Evolutionary conservation across 495 filamentous ascomycete species (phyloP), one percentile per base, ranked within the genome.

Genomic region (Astrocystis sublimbata): DNA sequence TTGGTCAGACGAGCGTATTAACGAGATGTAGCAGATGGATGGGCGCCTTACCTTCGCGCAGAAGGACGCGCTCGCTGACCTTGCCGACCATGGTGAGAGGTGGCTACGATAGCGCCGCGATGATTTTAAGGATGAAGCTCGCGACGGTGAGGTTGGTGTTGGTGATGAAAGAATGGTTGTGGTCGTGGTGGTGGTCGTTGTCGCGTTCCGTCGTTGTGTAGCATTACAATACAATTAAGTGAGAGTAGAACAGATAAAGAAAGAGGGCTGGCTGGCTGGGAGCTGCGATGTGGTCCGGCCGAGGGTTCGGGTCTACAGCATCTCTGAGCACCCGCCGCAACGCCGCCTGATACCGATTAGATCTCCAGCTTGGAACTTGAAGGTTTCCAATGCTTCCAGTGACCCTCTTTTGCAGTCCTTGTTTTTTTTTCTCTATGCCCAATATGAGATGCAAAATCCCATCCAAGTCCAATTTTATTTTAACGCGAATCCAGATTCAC

Each of bases 1-100:
- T 6, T 30, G 10, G 21, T 35, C 9, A 43, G 26, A 46, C 6
- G 24, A 19, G 21, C 9, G 24, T 13, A 35, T 13, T 6, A 12
- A 31, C 6, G 35, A 46, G 24, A 12, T 9, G 36, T 15, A 49
- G 19, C n/a, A n/a, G 15, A 30, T n/a, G 26, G 5, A n/a, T 49
- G 13, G 2, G 3, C 24, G 26, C 65, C 73, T 50, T 60, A 82
- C 79, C 79, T 75, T 82, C 79, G 69, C 79, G 65, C 4, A 76
- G 71, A 68, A 82, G 79, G 62, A 82, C 79, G 65, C 78, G 78
- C 69, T 82, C 79, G 73, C 78, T 81, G 49, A 82, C 79, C 72
- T 82, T 82, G 38, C 79, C 79, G 41, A 82, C 79, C 79, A 82
- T 82, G 28, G 45, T 75, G 60, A 40, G 51, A 35, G 33, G 17